Conservation (phyloP, 805 yeast genomes). For the Yamadazyma akitaensis region DNA sequence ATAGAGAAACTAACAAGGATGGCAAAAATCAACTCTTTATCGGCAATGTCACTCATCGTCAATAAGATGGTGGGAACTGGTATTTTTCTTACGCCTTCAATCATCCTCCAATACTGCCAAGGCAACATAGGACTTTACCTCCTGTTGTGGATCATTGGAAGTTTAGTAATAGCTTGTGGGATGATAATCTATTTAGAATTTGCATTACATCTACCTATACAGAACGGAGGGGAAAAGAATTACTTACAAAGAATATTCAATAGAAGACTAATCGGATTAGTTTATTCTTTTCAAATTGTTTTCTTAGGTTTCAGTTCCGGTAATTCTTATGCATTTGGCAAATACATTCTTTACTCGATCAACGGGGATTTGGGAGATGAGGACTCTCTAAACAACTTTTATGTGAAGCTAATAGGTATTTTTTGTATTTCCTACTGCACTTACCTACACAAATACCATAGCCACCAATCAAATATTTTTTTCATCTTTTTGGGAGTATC, state of each 20-base stretch:
- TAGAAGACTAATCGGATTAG: constrained; percentile 33
- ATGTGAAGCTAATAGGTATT: constrained; percentile 49
- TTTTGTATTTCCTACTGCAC: constrained; percentile 45
- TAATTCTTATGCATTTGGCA: constrained; percentile 63
- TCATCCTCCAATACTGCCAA: constrained; percentile 35
- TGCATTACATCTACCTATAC: constrained; percentile 39
- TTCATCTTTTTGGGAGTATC: constrained; percentile 54
- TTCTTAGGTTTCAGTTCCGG: constrained; percentile 60
- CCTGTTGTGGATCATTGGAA: constrained; percentile 33
- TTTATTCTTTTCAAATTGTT: constrained; percentile 52
- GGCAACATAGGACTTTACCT: constrained; percentile 38
- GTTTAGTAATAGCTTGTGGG: constrained; percentile 36
- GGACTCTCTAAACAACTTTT: constrained; percentile 21
- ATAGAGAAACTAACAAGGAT: neutral
- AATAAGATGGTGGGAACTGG: constrained; percentile 46
- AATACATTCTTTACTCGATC: constrained; percentile 45
- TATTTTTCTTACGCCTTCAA: constrained; percentile 39
- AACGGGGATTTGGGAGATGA: constrained; percentile 23
- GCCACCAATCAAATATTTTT: constrained; percentile 47
- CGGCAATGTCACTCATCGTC: constrained; percentile 39
- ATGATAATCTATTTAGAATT: constrained; percentile 39
- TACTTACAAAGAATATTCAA: constrained; percentile 38
- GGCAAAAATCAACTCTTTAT: constrained; percentile 14
- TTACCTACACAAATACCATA: constrained; percentile 46
- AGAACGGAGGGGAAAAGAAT: constrained; percentile 43